phyloP scores from a whole-genome alignment of 129 eudicot species.

The Smallanthus sonchifolius region DNA sequence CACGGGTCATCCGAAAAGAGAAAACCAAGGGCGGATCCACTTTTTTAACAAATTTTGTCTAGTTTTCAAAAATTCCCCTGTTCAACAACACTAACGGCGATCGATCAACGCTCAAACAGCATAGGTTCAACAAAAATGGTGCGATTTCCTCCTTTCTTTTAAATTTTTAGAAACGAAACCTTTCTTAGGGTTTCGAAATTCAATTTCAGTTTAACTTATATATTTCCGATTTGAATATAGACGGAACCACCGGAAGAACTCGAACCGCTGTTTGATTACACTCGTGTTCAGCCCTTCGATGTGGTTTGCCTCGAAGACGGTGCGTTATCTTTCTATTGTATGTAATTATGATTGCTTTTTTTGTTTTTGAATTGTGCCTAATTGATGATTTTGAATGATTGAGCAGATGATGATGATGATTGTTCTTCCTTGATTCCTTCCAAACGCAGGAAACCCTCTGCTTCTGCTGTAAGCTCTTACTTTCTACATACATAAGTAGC shows the following conservation, averaged over 20 bases:
- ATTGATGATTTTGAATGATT: slow-evolving; percentile 6
- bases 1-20: neutral
- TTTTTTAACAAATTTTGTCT: neutral
- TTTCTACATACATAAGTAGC: neutral
- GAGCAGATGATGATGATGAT: slow-evolving; percentile 41
- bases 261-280: slow-evolving; percentile 88
- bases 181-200: slow-evolving; percentile 31
- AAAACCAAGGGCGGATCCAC: neutral
- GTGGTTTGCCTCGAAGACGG: slow-evolving; percentile 50
- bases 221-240: slow-evolving; percentile 19
- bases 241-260: slow-evolving; percentile 63
- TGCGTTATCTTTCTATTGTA: slow-evolving; percentile 1
- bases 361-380: neutral
- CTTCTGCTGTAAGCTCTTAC: slow-evolving; percentile 35
- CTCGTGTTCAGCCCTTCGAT: slow-evolving; percentile 65
- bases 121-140: slow-evolving; percentile 14
- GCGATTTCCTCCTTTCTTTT: neutral
- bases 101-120: neutral
- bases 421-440: slow-evolving; percentile 26
- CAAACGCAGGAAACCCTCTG: slow-evolving; percentile 39
- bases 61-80: neutral
- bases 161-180: neutral
- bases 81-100: neutral
- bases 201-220: neutral
- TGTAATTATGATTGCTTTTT: neutral